Evolutionary conservation across 495 filamentous ascomycete genomes (phyloP).

Genomic region (Annulohypoxylon maeteangense): DNA sequence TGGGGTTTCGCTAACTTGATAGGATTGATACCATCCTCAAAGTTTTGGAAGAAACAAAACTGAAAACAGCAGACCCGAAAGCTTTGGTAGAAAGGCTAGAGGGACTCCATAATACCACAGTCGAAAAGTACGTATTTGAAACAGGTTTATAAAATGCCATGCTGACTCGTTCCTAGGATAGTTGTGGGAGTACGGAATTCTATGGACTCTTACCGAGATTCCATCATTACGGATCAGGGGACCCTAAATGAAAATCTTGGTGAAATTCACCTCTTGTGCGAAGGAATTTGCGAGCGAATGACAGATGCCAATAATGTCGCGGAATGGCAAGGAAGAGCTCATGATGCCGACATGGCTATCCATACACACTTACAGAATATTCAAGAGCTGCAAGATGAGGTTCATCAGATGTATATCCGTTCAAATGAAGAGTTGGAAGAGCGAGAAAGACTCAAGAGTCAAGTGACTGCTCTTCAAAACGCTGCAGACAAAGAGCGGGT

Average conservation of each 20-base stretch:
- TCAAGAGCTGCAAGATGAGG: slow-evolving; percentile 39
- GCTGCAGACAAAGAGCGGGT: slow-evolving; percentile 8
- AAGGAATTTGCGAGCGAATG: slow-evolving; percentile 9
- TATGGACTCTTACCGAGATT: background rate
- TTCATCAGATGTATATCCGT: slow-evolving; percentile 30
- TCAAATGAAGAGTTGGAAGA: slow-evolving; percentile 30
- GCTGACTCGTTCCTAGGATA: background rate
- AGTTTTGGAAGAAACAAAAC: slow-evolving; percentile 21
- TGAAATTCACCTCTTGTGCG: slow-evolving; percentile 26
- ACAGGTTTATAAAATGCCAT: background rate
- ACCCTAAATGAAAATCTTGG: slow-evolving; percentile 13
- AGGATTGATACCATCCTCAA: slow-evolving; percentile 37
- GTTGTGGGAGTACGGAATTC: slow-evolving; percentile 14
- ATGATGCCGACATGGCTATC: slow-evolving; percentile 19
- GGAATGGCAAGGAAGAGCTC: slow-evolving; percentile 34
- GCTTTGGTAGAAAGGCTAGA: slow-evolving; percentile 28
- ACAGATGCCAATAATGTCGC: slow-evolving; percentile 6
- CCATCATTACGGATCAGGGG: background rate
- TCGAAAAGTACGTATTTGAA: slow-evolving; percentile 29
- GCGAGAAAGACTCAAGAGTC: slow-evolving; percentile 13
- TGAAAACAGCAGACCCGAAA: slow-evolving; percentile 10
- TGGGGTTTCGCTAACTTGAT: slow-evolving; percentile 2
- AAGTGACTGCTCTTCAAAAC: background rate
- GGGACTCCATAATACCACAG: slow-evolving; percentile 21
- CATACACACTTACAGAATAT: slow-evolving; percentile 31